These are phyloP conservation scores for Atalantia buxifolia DNA, from an alignment of 345 rosid genomes.

Conservation along the genomic window DNA sequence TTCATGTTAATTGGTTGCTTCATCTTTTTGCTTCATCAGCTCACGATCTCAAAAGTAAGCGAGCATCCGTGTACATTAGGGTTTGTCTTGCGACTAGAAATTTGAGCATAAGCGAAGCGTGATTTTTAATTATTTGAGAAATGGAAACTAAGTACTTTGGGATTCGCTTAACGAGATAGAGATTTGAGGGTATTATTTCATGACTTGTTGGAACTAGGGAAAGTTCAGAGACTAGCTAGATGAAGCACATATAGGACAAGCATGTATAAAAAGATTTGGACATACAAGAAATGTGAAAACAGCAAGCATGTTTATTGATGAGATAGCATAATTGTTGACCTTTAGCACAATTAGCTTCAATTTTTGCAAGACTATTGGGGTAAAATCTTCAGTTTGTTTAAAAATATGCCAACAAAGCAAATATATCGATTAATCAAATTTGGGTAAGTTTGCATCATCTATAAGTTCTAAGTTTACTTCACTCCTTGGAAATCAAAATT, in stretches of 20 bases:
- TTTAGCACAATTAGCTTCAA: background rate
- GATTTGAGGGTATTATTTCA: background rate
- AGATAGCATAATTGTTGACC: background rate
- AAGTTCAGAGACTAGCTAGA: background rate
- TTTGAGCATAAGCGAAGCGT: background rate
- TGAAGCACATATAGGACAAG: background rate
- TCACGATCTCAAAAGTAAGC: slow-evolving; percentile 15
- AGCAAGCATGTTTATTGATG: background rate
- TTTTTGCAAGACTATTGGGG: background rate
- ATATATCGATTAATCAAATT: too few relatives aligned
- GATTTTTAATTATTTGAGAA: background rate
- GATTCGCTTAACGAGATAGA: slow-evolving; percentile 8
- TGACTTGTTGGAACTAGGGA: background rate
- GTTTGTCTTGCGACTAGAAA: slow-evolving; percentile 11
- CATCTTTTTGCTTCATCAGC: background rate
- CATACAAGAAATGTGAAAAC: background rate
- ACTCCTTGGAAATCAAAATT: background rate
- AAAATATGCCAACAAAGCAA: too few relatives aligned
- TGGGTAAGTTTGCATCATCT: background rate
- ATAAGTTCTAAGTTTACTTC: background rate
- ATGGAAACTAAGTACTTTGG: background rate
- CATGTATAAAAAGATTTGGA: background rate
- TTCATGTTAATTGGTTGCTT: background rate
- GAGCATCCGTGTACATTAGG: slow-evolving; percentile 8
- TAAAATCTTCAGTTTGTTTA: background rate